Conservation (phyloP, 805 yeast species). For the Monosporozyma aerobia region DNA sequence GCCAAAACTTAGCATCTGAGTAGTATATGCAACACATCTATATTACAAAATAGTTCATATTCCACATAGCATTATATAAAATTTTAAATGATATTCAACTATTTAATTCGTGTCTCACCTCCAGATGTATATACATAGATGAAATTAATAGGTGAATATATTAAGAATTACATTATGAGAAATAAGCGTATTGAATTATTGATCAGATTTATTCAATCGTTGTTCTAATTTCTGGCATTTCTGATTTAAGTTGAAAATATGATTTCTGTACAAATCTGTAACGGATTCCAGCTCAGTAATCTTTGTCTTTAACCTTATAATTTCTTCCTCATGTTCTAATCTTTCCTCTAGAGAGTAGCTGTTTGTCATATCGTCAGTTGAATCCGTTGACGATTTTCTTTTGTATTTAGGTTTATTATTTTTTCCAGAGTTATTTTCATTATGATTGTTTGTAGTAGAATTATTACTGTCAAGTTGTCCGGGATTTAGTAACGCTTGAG, state of each 20-base stretch:
- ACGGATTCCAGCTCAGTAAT: constrained; percentile 85
- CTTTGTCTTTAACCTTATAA: constrained; percentile 52
- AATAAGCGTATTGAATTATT: background rate
- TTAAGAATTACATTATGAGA: background rate
- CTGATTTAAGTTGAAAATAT: constrained; percentile 70
- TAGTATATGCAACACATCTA: background rate
- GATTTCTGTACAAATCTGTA: constrained; percentile 75
- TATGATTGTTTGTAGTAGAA: background rate
- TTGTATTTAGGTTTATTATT: background rate
- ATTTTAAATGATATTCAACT: background rate
- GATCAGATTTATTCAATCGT: constrained; percentile 2
- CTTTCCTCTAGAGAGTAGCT: constrained; percentile 4
- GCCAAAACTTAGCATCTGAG: background rate
- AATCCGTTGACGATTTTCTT: background rate
- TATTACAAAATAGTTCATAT: background rate
- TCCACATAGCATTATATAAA: background rate
- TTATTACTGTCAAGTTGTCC: background rate
- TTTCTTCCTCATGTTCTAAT: constrained; percentile 26
- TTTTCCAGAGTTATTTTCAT: background rate
- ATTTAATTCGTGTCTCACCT: background rate
- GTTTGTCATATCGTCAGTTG: background rate
- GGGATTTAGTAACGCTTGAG: background rate
- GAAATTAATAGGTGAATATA: background rate
- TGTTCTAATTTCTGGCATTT: constrained; percentile 23
- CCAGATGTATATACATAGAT: background rate